Evolutionary conservation across 1,284 basidiomycete genomes (phyloP).

Genomic region (Somion occarium): DNA sequence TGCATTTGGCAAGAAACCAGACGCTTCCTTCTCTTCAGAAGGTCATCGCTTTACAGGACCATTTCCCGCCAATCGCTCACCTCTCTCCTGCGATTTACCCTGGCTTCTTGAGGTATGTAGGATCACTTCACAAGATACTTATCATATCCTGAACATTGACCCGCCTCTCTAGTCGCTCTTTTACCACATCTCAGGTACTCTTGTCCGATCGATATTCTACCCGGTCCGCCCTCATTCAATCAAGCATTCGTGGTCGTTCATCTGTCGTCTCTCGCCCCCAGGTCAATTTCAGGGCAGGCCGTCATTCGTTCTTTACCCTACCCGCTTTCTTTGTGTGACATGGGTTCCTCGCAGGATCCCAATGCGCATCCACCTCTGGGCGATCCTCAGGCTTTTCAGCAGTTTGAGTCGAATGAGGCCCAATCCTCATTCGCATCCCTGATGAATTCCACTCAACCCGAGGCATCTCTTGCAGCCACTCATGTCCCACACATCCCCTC

Average conservation of each 20-base stretch:
- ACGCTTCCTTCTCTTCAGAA: no score
- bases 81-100: no score
- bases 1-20: no score
- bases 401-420: conserved; percentile 19
- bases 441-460: conserved; percentile 11
- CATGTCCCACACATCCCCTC: conserved; percentile 26
- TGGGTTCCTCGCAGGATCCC: conserved; percentile 25
- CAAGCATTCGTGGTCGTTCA: neutral
- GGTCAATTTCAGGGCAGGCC: neutral
- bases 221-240: neutral
- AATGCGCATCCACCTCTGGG: conserved; percentile 16
- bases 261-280: neutral
- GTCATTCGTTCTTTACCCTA: neutral
- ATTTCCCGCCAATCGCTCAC: no score
- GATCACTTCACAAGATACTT: neutral
- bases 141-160: neutral
- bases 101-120: no score
- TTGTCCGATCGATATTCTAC: conserved; percentile 1
- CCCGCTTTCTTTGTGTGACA: conserved; percentile 7
- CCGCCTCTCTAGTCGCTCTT: neutral
- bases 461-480: conserved; percentile 20
- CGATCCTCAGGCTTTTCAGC: conserved; percentile 24
- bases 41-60: no score
- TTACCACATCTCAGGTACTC: neutral
- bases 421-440: conserved; percentile 20